These are phyloP conservation scores for Kwoniella shandongensis DNA, from an alignment of 768 basidiomycete species.

Conservation along the genomic window DNA sequence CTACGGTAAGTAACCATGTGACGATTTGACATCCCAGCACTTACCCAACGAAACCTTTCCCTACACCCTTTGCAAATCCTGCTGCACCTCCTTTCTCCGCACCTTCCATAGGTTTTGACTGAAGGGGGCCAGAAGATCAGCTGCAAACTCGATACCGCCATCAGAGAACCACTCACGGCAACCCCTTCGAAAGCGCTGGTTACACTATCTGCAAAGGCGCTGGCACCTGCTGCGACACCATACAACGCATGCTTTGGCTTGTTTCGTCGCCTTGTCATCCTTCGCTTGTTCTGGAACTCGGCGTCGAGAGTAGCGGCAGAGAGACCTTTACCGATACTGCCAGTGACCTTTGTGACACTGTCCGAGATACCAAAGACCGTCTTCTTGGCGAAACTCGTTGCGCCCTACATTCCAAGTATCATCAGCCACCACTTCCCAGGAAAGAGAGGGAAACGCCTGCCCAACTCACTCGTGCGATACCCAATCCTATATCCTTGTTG, in stretches of 20 bases:
- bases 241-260: slow-evolving; percentile 97
- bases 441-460: background rate
- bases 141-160: background rate
- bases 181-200: slow-evolving; percentile 96
- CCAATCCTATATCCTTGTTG: slow-evolving; percentile 87
- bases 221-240: slow-evolving; percentile 92
- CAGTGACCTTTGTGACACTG: slow-evolving; percentile 96
- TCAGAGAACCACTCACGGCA: slow-evolving; percentile 60
- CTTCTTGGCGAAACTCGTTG: slow-evolving; percentile 97
- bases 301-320: slow-evolving; percentile 96
- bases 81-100: slow-evolving; percentile 90
- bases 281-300: slow-evolving; percentile 85
- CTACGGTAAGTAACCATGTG: too few species aligned
- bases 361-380: slow-evolving; percentile 95
- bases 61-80: slow-evolving; percentile 97
- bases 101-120: slow-evolving; percentile 97
- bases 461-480: slow-evolving; percentile 77
- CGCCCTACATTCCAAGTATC: slow-evolving; percentile 64
- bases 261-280: slow-evolving; percentile 87
- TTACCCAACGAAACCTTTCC: slow-evolving; percentile 81
- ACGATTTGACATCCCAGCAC: slow-evolving; percentile 14
- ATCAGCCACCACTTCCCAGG: slow-evolving; percentile 20
- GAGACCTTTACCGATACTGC: slow-evolving; percentile 93
- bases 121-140: background rate
- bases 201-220: slow-evolving; percentile 88